A percentile compares a stretch with the other conserved stretches of the same genome.
These are phyloP conservation scores for Rhodotorula diobovata DNA, from an alignment of 768 basidiomycete genomes.

Conservation along the genomic window DNA sequence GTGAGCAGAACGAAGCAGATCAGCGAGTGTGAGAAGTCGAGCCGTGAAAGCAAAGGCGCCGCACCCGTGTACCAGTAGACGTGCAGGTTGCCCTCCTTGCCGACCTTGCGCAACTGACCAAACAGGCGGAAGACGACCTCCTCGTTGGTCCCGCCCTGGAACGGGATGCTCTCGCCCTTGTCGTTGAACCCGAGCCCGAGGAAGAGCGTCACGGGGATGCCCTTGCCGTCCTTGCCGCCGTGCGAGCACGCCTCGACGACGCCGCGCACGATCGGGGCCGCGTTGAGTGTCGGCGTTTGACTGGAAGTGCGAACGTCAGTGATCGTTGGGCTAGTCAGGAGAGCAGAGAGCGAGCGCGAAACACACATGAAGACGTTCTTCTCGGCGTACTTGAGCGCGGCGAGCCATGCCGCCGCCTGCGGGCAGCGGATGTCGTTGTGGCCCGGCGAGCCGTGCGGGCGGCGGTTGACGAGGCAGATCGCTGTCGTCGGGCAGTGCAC, in stretches of 20 bases:
- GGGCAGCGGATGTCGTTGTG: slow-evolving; percentile 53
- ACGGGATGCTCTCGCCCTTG: slow-evolving; percentile 61
- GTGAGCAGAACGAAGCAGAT: neutral
- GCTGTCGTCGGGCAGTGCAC: slow-evolving; percentile 53
- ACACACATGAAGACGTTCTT: slow-evolving; percentile 62
- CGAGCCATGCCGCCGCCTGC: slow-evolving; percentile 66
- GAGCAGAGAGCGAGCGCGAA: no score
- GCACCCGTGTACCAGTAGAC: slow-evolving; percentile 58
- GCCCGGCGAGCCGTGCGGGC: slow-evolving; percentile 54
- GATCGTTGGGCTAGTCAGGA: neutral
- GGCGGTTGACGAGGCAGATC: slow-evolving; percentile 63
- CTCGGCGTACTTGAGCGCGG: slow-evolving; percentile 59
- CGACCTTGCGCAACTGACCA: slow-evolving; percentile 52
- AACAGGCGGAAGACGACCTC: slow-evolving; percentile 62
- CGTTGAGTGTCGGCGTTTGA: slow-evolving; percentile 70
- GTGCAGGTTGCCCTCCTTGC: slow-evolving; percentile 53
- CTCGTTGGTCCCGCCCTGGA: slow-evolving; percentile 69
- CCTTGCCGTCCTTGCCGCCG: slow-evolving; percentile 42
- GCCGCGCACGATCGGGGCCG: slow-evolving; percentile 59
- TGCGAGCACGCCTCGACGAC: slow-evolving; percentile 60
- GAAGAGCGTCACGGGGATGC: slow-evolving; percentile 60
- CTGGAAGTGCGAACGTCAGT: slow-evolving; percentile 42
- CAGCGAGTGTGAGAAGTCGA: neutral
- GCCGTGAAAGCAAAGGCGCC: no score
- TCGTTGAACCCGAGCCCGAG: slow-evolving; percentile 56